phyloP scores from a whole-genome alignment of 2,329 filamentous ascomycete genomes.

The Dactylellina sp. region DNA sequence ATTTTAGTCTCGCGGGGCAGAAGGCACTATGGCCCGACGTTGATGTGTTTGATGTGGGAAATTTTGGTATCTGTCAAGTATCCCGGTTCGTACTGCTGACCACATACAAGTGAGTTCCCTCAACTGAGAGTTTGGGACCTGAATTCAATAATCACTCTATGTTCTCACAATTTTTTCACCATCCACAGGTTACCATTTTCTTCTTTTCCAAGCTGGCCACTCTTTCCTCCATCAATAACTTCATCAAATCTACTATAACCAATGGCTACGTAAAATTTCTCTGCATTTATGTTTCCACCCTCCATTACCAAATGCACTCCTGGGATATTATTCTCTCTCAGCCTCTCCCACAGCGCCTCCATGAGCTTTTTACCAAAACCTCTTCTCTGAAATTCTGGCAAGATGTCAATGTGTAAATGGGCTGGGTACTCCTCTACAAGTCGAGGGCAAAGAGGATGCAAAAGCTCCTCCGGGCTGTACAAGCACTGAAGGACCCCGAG shows the following conservation, averaged over 20 bases:
- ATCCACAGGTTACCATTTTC: conserved; percentile 49
- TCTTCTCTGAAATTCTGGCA: conserved; percentile 62
- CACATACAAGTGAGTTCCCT: too few relatives aligned
- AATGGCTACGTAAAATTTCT: conserved; percentile 48
- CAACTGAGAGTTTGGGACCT: not conserved
- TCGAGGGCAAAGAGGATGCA: conserved; percentile 28
- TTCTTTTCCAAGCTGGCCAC: conserved; percentile 43
- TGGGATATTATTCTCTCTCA: conserved; percentile 59
- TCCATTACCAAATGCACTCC: conserved; percentile 64
- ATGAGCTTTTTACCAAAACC: conserved; percentile 62
- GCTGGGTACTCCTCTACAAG: conserved; percentile 61
- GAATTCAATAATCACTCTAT: not conserved
- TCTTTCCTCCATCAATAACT: conserved; percentile 49
- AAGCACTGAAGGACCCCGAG: conserved; percentile 54
- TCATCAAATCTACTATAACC: conserved; percentile 47
- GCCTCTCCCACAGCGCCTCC: conserved; percentile 58
- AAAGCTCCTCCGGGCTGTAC: conserved; percentile 41
- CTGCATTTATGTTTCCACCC: conserved; percentile 60
- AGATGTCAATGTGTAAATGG: conserved; percentile 64
- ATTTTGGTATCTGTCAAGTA: too few relatives aligned
- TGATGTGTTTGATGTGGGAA: too few relatives aligned
- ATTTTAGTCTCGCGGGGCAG: too few relatives aligned
- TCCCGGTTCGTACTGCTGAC: too few relatives aligned
- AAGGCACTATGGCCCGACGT: too few relatives aligned
- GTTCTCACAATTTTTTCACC: conserved; percentile 47